Base-by-base conservation (phyloP, 2,329 filamentous ascomycete genomes). In the Chrysoporthe deuterocubensis region DNA sequence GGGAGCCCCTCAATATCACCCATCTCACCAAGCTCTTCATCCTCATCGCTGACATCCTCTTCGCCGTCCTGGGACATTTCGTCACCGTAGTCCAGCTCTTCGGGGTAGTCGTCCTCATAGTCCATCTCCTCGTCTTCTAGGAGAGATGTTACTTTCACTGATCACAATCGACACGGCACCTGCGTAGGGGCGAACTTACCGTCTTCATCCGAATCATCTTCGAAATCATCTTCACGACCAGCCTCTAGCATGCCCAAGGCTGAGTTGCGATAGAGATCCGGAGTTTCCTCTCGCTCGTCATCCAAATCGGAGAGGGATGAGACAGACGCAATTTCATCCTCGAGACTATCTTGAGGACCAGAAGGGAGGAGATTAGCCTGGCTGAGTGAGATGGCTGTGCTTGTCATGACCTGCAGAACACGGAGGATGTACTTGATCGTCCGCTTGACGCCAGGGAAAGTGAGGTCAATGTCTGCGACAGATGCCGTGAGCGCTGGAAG, bases 401-500 rank as follows among this genome's bases (percentile, higher is more conserved):
- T 91, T 0, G 95, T 97, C 52, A 99, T 83, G 66, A 92, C 90
- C 74, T 95, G 93, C 32, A 99, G 84, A 3, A 97, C 95, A 48
- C 93, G 91, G 58, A 99, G 84, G 64, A 99, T 97, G 78, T 97
- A 96, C 81, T 98, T 99, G 75, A 99, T 93, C 16, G 94, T 94
- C 59, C 94, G 89, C 82, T 97, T 97, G 18, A 96, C 92, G 37
- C 92, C 91, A 0, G 95, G 94, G 78, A 96, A 97, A 73, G 96
- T 97, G 70, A 99, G 87, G 76, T 97, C 96, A 69, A 99, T 91
- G 74, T 99, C 96, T 21, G 96, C 93, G 73, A 99, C 94, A 0
- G 96, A 97, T 14, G 90, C 88, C 1, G 96, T 98, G 68, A 99
- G 81, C 60, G 95, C 92, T 34, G 92, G 88, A 70, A 98, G 90